Percentiles rank a stretch among this genome's conserved stretches.
Evolutionary conservation across 192 early-diverging fungal genomes (phyloP).

Genomic region (Mycoemilia scoparia): DNA sequence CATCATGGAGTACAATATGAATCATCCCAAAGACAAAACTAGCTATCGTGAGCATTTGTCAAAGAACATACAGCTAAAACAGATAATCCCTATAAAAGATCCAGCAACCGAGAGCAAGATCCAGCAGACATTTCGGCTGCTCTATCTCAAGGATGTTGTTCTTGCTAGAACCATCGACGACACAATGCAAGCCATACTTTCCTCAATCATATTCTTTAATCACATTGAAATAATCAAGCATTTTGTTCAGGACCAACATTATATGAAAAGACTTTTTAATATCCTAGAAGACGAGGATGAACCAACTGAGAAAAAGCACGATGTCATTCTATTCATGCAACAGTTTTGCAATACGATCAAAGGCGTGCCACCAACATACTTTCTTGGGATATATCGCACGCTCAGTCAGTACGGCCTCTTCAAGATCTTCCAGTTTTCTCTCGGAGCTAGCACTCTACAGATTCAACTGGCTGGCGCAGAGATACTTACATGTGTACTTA

Average conservation of each 20-base stretch:
- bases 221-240: slow-evolving; percentile 67
- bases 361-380: slow-evolving; percentile 37
- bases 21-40: slow-evolving; percentile 46
- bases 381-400: slow-evolving; percentile 42
- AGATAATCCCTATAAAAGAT: slow-evolving; percentile 66
- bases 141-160: slow-evolving; percentile 75
- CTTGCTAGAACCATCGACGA: slow-evolving; percentile 65
- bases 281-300: slow-evolving; percentile 34
- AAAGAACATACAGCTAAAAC: slow-evolving; percentile 37
- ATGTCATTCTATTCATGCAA: slow-evolving; percentile 62
- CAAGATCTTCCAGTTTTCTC: slow-evolving; percentile 47
- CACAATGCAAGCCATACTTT: slow-evolving; percentile 46
- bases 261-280: slow-evolving; percentile 51
- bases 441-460: slow-evolving; percentile 32
- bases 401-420: slow-evolving; percentile 67
- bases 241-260: slow-evolving; percentile 45
- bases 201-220: slow-evolving; percentile 62
- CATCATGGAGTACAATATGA: slow-evolving; percentile 80
- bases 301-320: slow-evolving; percentile 35
- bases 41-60: slow-evolving; percentile 55
- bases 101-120: slow-evolving; percentile 55
- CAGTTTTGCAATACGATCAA: slow-evolving; percentile 66
- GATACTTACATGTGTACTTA: slow-evolving; percentile 51
- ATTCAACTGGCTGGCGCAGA: slow-evolving; percentile 48
- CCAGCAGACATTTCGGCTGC: slow-evolving; percentile 67